Base-by-base conservation (phyloP, 345 rosid species). In the Populus nigra region DNA sequence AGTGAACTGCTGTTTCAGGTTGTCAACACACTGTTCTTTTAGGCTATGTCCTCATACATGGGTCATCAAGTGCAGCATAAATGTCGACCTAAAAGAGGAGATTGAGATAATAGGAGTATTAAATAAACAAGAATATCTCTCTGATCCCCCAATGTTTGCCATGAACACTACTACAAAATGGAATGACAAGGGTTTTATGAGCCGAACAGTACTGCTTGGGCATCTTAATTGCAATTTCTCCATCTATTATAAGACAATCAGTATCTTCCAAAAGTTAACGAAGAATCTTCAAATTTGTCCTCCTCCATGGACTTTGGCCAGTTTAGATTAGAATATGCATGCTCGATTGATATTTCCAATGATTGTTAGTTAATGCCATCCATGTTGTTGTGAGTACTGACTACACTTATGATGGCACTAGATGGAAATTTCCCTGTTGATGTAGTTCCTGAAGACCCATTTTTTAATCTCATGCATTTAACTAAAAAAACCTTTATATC, bases 381-480 rank as follows among this genome's bases (percentile, higher is more conserved):
- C 33, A 3, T 68, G 49, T 22, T 66, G 4, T 33, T 15, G 23
- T 18, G 13, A 33, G 36, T 33, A 66, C 3, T 15, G 10, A 20
- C 5, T 68, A 23, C 9, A 10, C 25, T 73, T 38, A 5, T 22
- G 31, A 50, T 55, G 75, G 67, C 41, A 59, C n/a, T 17, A 10
- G 11, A 38, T 22, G 22, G 15, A 10, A 27, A 27, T 39, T 45
- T 22, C 45, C 71, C n/a, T 22, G 31, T 4, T 38, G 3, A 3
- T 23, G 68, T 4, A 73, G 68, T 15, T 15, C 50, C 18, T 23
- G 38, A 61, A 25, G 17, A 16, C 74, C 65, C 31, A 10, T 4
- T 17, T 7, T 73, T 7, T 73, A 57, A 82, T 69, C 82, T 62
- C 47, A 62, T 47, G 50, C 50, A 15, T 71, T 77, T 33, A 67